Evolutionary conservation across 75 land plant genomes (phyloP), one percentile per base, ranked within the genome.

Genomic region (Cupressus sempervirens): DNA sequence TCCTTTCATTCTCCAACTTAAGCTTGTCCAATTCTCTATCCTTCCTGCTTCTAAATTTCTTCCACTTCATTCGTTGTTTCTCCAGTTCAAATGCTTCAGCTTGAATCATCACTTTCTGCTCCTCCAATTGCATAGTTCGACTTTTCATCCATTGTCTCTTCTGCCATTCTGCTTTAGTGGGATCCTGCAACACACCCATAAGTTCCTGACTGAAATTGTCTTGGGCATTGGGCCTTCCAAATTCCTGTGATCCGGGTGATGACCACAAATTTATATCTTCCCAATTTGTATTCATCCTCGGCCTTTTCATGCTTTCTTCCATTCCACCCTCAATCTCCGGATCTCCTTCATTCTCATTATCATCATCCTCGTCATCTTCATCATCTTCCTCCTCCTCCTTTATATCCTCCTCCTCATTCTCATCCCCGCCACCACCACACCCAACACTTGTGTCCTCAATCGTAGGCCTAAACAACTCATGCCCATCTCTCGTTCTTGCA

Each of bases 41-140:
- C 77, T 84, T 86, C 83, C 88, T 90, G 86, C 82, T 86, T 40
- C 86, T 86, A 72, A 89, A 86, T 41, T 86, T 92, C 82, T 86
- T 87, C 95, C 95, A 93, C 82, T 89, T 93, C 58, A 89, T 54
- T 11, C 87, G 77, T 83, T 93, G 88, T 70, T 82, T 89, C 84
- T 88, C 95, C 79, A 94, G 48, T 84, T 92, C 93, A 80, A 92
- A 70, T 88, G 86, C 89, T 75, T 91, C 84, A 11, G 82, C 85
- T 79, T 90, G 88, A 76, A 92, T 80, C 35, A 84, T 67, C 26
- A 90, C 36, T 80, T 86, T 91, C 85, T 87, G 84, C 80, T 94
- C 93, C 83, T 92, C 92, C 76, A 92, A 70, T 80, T 89, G 85
- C 65, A 91, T 65, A 40, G 62, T 65, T 0, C 86, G 89, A 65